Evolutionary conservation across 2,329 filamentous ascomycete genomes (phyloP).

Genomic region (Fusarium tjaetaba): DNA sequence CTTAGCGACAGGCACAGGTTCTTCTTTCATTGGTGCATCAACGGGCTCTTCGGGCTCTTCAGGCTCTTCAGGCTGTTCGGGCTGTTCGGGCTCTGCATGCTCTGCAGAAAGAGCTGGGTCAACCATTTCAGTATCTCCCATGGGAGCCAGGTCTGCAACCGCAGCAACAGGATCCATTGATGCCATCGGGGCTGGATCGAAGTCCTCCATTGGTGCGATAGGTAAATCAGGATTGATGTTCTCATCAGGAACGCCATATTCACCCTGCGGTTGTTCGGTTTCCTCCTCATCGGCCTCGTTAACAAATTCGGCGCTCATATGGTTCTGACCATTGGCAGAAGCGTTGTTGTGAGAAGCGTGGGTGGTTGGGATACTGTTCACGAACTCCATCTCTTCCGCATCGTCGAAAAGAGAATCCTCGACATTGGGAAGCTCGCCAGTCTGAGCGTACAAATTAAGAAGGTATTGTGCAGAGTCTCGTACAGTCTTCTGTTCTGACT

Average conservation of each 20-base stretch:
- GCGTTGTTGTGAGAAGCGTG: conserved; percentile 14
- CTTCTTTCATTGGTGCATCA: not conserved
- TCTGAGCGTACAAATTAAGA: conserved; percentile 48
- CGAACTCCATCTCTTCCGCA: conserved; percentile 47
- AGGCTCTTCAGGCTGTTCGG: not conserved
- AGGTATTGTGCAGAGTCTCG: conserved; percentile 51
- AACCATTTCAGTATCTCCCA: conserved; percentile 31
- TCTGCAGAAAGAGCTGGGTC: conserved; percentile 37
- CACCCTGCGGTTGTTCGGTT: conserved; percentile 15
- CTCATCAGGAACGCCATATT: conserved; percentile 30
- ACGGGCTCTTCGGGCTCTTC: not conserved
- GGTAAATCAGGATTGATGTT: conserved; percentile 41
- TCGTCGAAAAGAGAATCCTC: conserved; percentile 46
- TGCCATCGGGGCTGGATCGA: conserved; percentile 20
- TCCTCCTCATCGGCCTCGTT: conserved; percentile 46
- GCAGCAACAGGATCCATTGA: conserved; percentile 24
- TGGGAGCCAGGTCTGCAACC: conserved; percentile 8
- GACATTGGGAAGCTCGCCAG: conserved; percentile 48
- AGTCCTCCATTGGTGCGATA: conserved; percentile 46
- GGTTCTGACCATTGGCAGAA: conserved; percentile 3
- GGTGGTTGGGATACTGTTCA: conserved; percentile 37
- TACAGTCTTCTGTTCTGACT: conserved; percentile 45
- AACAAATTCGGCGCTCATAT: conserved; percentile 45
- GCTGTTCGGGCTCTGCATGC: conserved; percentile 1
- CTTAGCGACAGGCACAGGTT: conserved; percentile 17